Conservation (phyloP, 1,139 yeast species). For the Magnusiomyces clavatus region DNA sequence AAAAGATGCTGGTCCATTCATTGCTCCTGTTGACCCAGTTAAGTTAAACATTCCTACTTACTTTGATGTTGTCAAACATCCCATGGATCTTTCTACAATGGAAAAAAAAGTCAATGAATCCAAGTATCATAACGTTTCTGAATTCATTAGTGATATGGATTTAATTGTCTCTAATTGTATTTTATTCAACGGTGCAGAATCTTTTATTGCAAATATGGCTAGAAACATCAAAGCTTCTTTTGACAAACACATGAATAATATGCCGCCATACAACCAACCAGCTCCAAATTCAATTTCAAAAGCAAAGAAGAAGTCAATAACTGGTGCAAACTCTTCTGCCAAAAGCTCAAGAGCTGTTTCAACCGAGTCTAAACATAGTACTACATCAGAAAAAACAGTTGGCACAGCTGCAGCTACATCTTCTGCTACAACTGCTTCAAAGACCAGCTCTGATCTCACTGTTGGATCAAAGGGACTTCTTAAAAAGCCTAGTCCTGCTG, state of each 20-base stretch:
- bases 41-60: constrained; percentile 88
- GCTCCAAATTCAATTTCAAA: constrained; percentile 19
- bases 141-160: constrained; percentile 72
- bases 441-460: constrained; percentile 16
- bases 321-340: constrained; percentile 19
- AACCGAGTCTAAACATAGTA: constrained; percentile 18
- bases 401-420: neutral
- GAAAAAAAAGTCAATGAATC: constrained; percentile 65
- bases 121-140: constrained; percentile 64
- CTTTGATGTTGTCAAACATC: constrained; percentile 71
- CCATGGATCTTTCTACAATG: constrained; percentile 92
- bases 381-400: constrained; percentile 11
- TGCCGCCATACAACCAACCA: constrained; percentile 73
- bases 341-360: constrained; percentile 25
- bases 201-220: constrained; percentile 87
- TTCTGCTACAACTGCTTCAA: constrained; percentile 9
- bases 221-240: constrained; percentile 82
- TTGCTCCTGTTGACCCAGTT: constrained; percentile 82
- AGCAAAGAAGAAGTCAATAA: constrained; percentile 22
- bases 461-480: constrained; percentile 2
- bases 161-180: constrained; percentile 78
- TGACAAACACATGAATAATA: constrained; percentile 85
- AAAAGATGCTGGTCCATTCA: constrained; percentile 87
- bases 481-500: constrained; percentile 18
- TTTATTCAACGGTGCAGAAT: constrained; percentile 75